Percentiles rank a stretch among this genome's conserved stretches.
These are phyloP conservation scores for Sporothrix brasiliensis DNA, from an alignment of 2,329 filamentous ascomycete species.

Conservation along the genomic window DNA sequence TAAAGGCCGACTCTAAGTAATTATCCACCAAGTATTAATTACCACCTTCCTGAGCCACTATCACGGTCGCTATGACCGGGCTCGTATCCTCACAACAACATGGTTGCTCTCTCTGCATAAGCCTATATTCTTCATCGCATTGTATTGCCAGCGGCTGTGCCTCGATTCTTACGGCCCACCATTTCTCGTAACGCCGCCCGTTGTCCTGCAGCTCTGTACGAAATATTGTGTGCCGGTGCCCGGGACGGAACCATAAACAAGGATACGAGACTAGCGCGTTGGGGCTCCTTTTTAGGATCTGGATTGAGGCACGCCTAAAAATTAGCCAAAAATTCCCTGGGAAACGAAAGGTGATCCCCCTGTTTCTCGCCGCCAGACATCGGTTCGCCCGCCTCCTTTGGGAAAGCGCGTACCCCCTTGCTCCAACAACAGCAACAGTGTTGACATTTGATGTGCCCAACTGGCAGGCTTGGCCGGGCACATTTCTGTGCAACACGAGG, in stretches of 20 bases:
- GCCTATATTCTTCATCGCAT: background rate
- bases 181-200: constrained; percentile 22
- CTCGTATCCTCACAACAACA: constrained; percentile 20
- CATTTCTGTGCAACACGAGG: constrained; percentile 6
- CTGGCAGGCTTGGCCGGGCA: background rate
- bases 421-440: background rate
- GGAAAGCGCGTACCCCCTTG: constrained; percentile 3
- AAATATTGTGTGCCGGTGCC: constrained; percentile 6
- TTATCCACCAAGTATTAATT: background rate
- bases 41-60: background rate
- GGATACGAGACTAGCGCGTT: constrained; percentile 23
- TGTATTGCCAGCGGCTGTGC: constrained; percentile 16
- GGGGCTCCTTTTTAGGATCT: constrained; percentile 23
- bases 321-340: background rate
- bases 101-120: constrained; percentile 10
- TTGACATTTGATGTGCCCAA: constrained; percentile 12
- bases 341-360: constrained; percentile 7
- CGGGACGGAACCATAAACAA: constrained; percentile 17
- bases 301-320: constrained; percentile 9
- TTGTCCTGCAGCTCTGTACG: constrained; percentile 1
- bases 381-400: constrained; percentile 22
- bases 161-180: background rate
- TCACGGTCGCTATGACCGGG: background rate
- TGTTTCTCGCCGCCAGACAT: constrained; percentile 13
- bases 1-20: background rate